Conservation (phyloP, 345 rosid genomes). For the Conringia planisiliqua region DNA sequence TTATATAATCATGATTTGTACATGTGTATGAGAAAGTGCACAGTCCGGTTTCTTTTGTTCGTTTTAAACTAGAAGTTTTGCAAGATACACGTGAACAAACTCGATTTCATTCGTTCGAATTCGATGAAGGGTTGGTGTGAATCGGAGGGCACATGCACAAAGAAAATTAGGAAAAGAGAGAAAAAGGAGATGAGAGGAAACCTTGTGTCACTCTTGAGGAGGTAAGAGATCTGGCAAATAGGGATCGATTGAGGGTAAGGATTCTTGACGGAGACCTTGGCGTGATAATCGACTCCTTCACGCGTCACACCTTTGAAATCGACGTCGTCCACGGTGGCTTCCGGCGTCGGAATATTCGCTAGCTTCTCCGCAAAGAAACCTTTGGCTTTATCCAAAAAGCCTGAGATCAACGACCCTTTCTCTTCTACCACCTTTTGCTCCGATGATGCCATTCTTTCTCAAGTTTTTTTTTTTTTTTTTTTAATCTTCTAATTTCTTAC, state of each 20-base stretch:
- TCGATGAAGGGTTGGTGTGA: neutral
- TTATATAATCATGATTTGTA: neutral
- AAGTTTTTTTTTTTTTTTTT: neutral
- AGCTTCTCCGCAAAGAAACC: conserved; percentile 68
- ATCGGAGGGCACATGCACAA: neutral
- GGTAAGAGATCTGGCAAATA: conserved; percentile 73
- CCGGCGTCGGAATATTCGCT: conserved; percentile 63
- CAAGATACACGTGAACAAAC: neutral
- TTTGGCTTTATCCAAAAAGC: conserved; percentile 63
- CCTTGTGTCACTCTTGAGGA: conserved; percentile 75
- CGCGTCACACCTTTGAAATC: conserved; percentile 57
- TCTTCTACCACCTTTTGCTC: conserved; percentile 31
- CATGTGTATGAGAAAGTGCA: neutral
- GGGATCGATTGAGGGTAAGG: conserved; percentile 73
- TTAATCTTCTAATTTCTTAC: neutral
- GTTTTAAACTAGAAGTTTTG: too few relatives aligned
- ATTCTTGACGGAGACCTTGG: conserved; percentile 66
- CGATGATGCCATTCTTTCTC: conserved; percentile 17
- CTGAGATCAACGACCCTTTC: conserved; percentile 32
- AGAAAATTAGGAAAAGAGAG: neutral
- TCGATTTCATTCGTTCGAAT: neutral
- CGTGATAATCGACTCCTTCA: conserved; percentile 54
- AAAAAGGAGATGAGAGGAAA: neutral
- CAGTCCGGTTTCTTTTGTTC: neutral
- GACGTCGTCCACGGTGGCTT: conserved; percentile 58